Base-by-base conservation (phyloP, 2,329 filamentous ascomycete genomes). In the Cladosporium sp. region DNA sequence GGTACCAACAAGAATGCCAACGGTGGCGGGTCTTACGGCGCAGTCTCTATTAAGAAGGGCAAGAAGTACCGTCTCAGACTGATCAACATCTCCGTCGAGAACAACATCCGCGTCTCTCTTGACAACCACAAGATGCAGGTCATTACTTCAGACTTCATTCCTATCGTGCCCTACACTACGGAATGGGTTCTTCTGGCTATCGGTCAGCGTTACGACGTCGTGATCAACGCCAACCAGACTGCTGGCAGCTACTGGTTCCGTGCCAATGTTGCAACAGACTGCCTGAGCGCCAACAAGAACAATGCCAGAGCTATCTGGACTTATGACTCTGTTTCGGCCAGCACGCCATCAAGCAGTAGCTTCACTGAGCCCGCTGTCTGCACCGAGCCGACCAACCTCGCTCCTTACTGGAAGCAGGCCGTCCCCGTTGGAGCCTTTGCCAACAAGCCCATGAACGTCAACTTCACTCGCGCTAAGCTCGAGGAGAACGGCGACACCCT, bases 81-180 rank as follows among this genome's bases (percentile, higher is more conserved):
- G 38, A 77, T 84, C 72, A 85, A 84, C 71, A 77, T 77, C 15
- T 79, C 78, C 18, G 75, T 81, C 12, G 80, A 81, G 66, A 78
- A 77, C 38, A 78, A 79, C 67, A 81, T 83, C 70, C 74, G 73
- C 67, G 80, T 78, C 74, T 76, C 59, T 68, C 74, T 74, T 70
- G 77, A 79, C 68, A 65, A 68, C 59, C 77, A 78, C 68, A 67
- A 59, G 24, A 73, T 79, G 69, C 73, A 74, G 15, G 75, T 79
- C 59, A 76, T 79, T 15, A 66, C 75, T 8, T 71, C 76, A 28
- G 78, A 79, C 66, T 78, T 78, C 65, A 75, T 79, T 15, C 78
- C 78, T 0, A 72, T 77, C 59, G 71, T 70, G 32, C 76, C 76
- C 2, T 74, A 71, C 66, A 74, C 71, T 49, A 70, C 72, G 15